Base-by-base conservation (phyloP, 1,284 basidiomycete species). In the Irpex sp. region DNA sequence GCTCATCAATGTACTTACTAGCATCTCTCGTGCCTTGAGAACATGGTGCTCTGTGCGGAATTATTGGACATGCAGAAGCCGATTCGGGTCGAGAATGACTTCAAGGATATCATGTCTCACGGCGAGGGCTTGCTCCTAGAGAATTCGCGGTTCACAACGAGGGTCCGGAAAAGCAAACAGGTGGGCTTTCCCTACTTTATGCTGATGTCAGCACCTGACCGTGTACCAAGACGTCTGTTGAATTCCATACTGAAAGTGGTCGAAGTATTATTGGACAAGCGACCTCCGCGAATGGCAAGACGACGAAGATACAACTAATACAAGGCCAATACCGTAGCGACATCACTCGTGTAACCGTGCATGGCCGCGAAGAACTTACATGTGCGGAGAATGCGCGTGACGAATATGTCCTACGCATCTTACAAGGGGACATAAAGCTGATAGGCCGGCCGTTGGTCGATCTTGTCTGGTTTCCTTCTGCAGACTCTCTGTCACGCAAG, bases 341-440 rank as follows among this genome's bases (percentile, higher is more conserved):
- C 11, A 56, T 64, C 46, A 37, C 61, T 50, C 43, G 68, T 37
- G 62, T 69, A 21, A 62, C 61, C 26, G 63, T 68, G 15, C 35
- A 65, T 11, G 65, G 65, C 11, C 57, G 65, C 13, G 63, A 63
- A 19, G 65, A 69, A 9, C 19, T 63, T 0, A 67, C 68, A 2
- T 57, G 31, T n/a, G 61, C 66, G 3, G 67, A 68, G 36, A 21
- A 19, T 9, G 64, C 61, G 5, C 63, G 64, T 11, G 66, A 68
- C 26, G 11, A 8, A 11, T 68, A 63, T 57, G 17, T 68, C 2
- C 13, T 63, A 5, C 57, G 49, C 35, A 43, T 61, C 11, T 19
- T 58, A n/a, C 46, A 39, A 33, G 53, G 59, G 51, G 15, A 61
- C 7, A 33, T 58, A 19, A 37, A 13, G 15, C 53, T 58, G 21